Evolutionary conservation across 495 filamentous ascomycete species (phyloP).

Genomic region (Durotheca rogersii): DNA sequence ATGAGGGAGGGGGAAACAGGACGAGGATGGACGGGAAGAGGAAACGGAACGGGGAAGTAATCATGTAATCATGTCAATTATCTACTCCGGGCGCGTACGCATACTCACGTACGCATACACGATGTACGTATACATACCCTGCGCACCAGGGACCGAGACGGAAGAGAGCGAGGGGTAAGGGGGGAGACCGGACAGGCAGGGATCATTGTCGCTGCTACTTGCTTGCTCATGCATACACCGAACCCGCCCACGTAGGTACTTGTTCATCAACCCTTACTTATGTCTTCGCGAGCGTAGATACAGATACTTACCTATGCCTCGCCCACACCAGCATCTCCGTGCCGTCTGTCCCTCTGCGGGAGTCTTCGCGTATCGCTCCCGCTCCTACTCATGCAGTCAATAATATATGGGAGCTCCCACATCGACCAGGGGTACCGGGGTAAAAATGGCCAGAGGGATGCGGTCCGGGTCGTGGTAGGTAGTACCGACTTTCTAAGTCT

Average conservation of each 20-base stretch:
- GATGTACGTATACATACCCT: conserved; percentile 7
- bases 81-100: background rate
- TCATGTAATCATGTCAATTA: too few species aligned
- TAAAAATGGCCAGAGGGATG: background rate
- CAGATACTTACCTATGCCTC: conserved; percentile 4
- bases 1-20: too few species aligned
- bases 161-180: background rate
- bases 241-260: background rate
- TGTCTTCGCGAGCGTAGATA: too few species aligned
- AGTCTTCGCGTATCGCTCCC: background rate
- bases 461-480: too few species aligned
- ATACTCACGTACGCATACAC: background rate
- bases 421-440: too few species aligned
- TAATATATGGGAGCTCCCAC: too few species aligned
- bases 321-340: too few species aligned
- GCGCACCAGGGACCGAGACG: background rate
- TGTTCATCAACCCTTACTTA: too few species aligned
- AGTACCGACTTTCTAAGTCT: background rate
- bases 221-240: background rate
- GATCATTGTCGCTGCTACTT: conserved; percentile 2
- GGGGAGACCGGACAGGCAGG: background rate
- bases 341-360: too few species aligned
- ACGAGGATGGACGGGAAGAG: too few species aligned
- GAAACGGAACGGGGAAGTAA: too few species aligned
- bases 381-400: background rate